A percentile compares a stretch with the other conserved stretches of the same genome.
Conservation (phyloP, 2,329 filamentous ascomycete genomes). For the Colletotrichum horii region DNA sequence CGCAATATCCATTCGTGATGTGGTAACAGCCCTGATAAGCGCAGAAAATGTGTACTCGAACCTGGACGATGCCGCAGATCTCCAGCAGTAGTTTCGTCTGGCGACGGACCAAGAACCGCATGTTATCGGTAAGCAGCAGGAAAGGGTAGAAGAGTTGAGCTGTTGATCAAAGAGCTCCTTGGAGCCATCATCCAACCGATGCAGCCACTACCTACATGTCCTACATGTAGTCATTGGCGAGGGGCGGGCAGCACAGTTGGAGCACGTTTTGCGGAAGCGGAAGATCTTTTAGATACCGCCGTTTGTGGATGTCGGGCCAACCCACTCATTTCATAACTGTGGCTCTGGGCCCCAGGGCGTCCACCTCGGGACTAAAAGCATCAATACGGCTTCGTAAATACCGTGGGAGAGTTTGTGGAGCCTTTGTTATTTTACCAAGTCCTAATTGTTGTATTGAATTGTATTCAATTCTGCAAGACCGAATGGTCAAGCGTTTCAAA, state of each 20-base stretch:
- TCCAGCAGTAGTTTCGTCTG: background rate
- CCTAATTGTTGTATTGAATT: background rate
- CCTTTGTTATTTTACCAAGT: background rate
- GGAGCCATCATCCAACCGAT: background rate
- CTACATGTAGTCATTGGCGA: background rate
- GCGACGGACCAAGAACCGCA: background rate
- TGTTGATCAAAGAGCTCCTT: background rate
- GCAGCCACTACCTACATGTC: background rate
- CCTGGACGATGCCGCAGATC: background rate
- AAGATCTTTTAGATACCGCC: background rate
- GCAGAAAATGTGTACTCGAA: background rate
- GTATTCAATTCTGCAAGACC: background rate
- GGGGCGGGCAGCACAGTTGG: background rate
- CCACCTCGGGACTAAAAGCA: background rate
- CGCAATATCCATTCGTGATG: background rate
- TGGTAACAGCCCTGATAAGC: background rate
- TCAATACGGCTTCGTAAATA: too few species aligned
- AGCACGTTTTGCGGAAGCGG: accelerated
- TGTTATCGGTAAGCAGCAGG: accelerated
- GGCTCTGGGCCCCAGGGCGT: accelerated
- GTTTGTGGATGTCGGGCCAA: background rate
- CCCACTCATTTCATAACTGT: background rate
- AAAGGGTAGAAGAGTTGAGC: background rate
- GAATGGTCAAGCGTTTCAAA: background rate
- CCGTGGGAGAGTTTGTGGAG: too few species aligned